phyloP scores from a whole-genome alignment of 1,284 basidiomycete genomes.

The Ustilago trichophora region DNA sequence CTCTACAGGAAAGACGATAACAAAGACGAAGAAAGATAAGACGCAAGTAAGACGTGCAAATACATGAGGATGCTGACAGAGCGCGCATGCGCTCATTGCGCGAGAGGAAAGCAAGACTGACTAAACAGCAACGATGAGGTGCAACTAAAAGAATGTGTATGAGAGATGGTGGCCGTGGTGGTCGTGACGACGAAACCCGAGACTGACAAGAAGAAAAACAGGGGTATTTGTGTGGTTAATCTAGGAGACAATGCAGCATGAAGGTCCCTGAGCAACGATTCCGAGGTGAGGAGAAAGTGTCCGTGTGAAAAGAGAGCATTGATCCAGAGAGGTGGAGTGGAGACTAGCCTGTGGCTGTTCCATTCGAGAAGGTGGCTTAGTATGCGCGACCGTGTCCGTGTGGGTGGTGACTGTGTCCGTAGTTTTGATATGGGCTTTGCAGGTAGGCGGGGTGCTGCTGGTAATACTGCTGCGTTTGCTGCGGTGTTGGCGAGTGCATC shows the following conservation, averaged over 20 bases:
- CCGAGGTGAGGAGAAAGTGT: conserved; percentile 9
- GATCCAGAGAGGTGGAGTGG: not conserved
- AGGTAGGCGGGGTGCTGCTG: conserved; percentile 15
- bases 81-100: not conserved
- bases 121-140: not conserved
- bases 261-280: not conserved
- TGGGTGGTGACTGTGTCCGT: not conserved
- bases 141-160: conserved; percentile 1
- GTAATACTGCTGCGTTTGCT: conserved; percentile 15
- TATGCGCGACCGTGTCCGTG: conserved; percentile 13
- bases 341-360: not conserved
- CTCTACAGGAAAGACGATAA: conserved; percentile 15
- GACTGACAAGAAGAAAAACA: not conserved
- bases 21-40: not conserved
- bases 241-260: not conserved
- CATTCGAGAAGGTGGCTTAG: not conserved
- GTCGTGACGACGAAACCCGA: not conserved
- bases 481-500: conserved; percentile 5
- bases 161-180: not conserved
- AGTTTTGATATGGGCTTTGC: conserved; percentile 24
- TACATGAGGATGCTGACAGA: conserved; percentile 8
- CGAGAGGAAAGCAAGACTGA: not conserved
- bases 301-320: conserved; percentile 6
- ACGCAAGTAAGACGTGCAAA: not conserved
- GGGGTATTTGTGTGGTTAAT: conserved; percentile 5